These are phyloP conservation scores for Phytophthora chlamydospora DNA, from an alignment of 352 stramenopile species.

Conservation along the genomic window DNA sequence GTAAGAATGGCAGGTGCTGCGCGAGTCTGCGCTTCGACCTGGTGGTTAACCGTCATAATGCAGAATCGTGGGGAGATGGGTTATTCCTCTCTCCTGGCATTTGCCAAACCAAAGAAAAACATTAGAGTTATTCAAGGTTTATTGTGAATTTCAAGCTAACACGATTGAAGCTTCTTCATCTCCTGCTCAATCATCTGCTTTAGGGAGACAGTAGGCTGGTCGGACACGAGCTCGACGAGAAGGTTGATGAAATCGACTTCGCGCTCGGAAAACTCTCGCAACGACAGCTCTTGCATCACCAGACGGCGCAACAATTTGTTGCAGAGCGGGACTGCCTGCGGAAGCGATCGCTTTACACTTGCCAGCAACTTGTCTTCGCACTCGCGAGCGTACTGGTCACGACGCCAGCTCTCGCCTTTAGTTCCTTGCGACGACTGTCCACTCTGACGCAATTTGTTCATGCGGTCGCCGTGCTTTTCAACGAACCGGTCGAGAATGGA, in stretches of 20 bases:
- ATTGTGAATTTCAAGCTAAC: constrained; percentile 1
- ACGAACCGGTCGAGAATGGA: constrained; percentile 82
- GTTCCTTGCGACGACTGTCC: constrained; percentile 7
- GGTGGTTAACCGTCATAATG: constrained; percentile 26
- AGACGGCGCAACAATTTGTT: constrained; percentile 76
- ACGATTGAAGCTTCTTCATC: constrained; percentile 58
- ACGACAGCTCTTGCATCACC: constrained; percentile 73
- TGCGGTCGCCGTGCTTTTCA: constrained; percentile 78
- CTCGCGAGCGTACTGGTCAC: constrained; percentile 47
- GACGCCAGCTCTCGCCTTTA: constrained; percentile 38
- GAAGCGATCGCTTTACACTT: constrained; percentile 65
- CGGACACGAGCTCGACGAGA: constrained; percentile 75
- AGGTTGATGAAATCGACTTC: constrained; percentile 87
- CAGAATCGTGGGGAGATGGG: constrained; percentile 20
- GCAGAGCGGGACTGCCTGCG: constrained; percentile 67
- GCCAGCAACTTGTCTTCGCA: constrained; percentile 63
- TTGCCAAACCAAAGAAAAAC: constrained; percentile 25
- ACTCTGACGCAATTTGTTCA: constrained; percentile 47
- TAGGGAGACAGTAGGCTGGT: constrained; percentile 64
- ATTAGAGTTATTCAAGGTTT: too few species aligned
- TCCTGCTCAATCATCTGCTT: constrained; percentile 77
- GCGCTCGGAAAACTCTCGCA: constrained; percentile 74
- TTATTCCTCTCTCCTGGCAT: constrained; percentile 23
- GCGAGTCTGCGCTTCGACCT: constrained; percentile 4
- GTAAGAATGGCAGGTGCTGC: constrained; percentile 24